These are phyloP conservation scores for Penicillium egyptiacum DNA, from an alignment of 495 filamentous ascomycete genomes.

Conservation along the genomic window DNA sequence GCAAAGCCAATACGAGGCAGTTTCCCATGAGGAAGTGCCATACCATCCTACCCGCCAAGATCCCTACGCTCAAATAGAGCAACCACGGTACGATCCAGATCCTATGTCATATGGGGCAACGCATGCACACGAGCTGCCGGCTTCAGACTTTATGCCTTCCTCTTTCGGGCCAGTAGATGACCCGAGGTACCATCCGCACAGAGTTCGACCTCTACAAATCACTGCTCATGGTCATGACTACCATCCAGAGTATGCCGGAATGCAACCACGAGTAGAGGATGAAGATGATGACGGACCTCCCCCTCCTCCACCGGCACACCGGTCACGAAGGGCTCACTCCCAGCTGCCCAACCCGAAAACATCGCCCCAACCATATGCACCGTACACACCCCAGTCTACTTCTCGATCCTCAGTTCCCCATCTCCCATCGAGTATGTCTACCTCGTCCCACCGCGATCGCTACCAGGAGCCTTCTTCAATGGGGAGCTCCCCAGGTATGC, in stretches of 20 bases:
- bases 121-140: constrained; percentile 14
- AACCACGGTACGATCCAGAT: constrained; percentile 27
- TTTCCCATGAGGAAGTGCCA: constrained; percentile 16
- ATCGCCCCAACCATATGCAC: constrained; percentile 31
- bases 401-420: constrained; percentile 34
- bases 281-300: constrained; percentile 57
- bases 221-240: constrained; percentile 27
- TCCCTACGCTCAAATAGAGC: constrained; percentile 16
- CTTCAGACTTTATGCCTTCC: constrained; percentile 16
- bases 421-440: constrained; percentile 40
- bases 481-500: constrained; percentile 52
- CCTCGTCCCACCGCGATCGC: constrained; percentile 7
- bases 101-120: constrained; percentile 26
- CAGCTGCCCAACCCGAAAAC: constrained; percentile 29
- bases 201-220: constrained; percentile 26
- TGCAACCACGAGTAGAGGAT: constrained; percentile 71
- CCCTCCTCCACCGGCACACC: constrained; percentile 51
- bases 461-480: constrained; percentile 9
- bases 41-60: constrained; percentile 22
- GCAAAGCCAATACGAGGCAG: constrained; percentile 27
- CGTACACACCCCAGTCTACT: constrained; percentile 38
- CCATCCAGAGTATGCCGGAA: constrained; percentile 48
- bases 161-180: constrained; percentile 23
- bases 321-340: constrained; percentile 35
- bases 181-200: constrained; percentile 27